Percentiles rank a stretch among this genome's conserved stretches.
phyloP scores from a whole-genome alignment of 108 stramenopile genomes.

The Hondaea fermentalgiana region DNA sequence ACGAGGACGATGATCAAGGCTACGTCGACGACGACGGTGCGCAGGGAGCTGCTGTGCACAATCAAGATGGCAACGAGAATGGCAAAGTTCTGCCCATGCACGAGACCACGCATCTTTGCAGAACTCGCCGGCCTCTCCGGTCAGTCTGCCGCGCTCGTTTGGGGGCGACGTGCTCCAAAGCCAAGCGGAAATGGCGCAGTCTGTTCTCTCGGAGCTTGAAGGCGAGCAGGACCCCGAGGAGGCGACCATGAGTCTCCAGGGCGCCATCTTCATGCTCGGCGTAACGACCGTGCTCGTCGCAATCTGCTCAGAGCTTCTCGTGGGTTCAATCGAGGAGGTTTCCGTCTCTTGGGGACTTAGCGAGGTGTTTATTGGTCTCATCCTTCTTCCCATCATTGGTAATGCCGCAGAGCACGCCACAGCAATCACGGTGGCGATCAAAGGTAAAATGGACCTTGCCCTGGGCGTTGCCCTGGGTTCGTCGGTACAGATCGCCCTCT shows the following conservation, averaged over 20 bases:
- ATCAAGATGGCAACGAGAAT: too few relatives aligned
- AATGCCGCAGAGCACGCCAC: constrained; percentile 85
- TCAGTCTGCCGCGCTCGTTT: too few relatives aligned
- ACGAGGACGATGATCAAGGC: not conserved
- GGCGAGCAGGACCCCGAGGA: constrained; percentile 49
- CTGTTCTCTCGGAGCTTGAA: not conserved
- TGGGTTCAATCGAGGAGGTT: constrained; percentile 74
- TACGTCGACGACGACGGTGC: too few relatives aligned
- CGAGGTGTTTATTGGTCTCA: constrained; percentile 75
- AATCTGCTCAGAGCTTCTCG: constrained; percentile 65
- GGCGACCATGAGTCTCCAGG: constrained; percentile 53
- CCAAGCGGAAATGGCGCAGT: too few relatives aligned
- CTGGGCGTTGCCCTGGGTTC: constrained; percentile 79
- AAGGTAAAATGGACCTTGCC: constrained; percentile 83
- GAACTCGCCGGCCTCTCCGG: too few relatives aligned
- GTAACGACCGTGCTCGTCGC: constrained; percentile 64
- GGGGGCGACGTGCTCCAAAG: too few relatives aligned
- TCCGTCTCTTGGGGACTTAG: constrained; percentile 59
- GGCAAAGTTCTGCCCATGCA: too few relatives aligned
- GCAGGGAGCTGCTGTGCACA: too few relatives aligned
- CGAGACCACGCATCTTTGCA: too few relatives aligned
- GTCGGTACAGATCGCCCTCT: constrained; percentile 74
- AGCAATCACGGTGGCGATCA: constrained; percentile 81
- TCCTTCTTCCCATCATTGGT: constrained; percentile 81
- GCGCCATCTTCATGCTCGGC: constrained; percentile 61